A percentile compares a stretch with the other conserved stretches of the same genome.
phyloP scores from a whole-genome alignment of 805 yeast genomes.

The Cyberlindnera mrakii region DNA sequence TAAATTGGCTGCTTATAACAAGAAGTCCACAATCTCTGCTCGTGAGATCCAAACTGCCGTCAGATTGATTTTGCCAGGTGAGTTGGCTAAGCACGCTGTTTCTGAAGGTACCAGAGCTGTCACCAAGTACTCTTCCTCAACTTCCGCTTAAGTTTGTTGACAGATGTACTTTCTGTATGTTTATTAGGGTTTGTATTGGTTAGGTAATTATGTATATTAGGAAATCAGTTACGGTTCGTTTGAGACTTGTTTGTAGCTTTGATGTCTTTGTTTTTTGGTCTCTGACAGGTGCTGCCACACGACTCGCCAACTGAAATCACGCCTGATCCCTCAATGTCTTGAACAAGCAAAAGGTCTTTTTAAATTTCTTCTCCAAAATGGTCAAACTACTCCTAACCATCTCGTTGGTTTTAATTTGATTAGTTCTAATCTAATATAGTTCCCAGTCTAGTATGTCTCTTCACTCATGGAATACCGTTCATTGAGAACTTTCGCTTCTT shows the following conservation, averaged over 20 bases:
- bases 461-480: too few species aligned
- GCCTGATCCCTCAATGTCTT: too few species aligned
- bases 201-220: slow-evolving; percentile 27
- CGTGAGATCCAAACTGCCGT: slow-evolving; percentile 99
- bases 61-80: slow-evolving; percentile 97
- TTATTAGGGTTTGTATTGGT: slow-evolving; percentile 25
- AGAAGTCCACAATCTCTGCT: slow-evolving; percentile 96
- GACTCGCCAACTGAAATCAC: too few species aligned
- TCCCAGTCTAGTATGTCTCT: too few species aligned
- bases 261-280: too few species aligned
- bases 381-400: too few species aligned
- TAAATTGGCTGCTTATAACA: slow-evolving; percentile 98
- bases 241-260: neutral
- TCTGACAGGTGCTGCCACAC: too few species aligned
- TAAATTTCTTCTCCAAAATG: too few species aligned
- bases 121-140: slow-evolving; percentile 84
- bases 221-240: slow-evolving; percentile 24
- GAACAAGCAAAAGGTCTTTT: too few species aligned
- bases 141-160: slow-evolving; percentile 31
- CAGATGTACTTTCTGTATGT: slow-evolving; percentile 11
- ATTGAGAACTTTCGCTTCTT: too few species aligned
- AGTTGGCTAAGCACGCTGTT: slow-evolving; percentile 97
- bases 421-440: too few species aligned
- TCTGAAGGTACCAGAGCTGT: slow-evolving; percentile 99
- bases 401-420: too few species aligned